A percentile compares a stretch with the other conserved stretches of the same genome.
phyloP scores from a whole-genome alignment of 371 early-diverging fungal genomes.

The Gilbertella persicaria region DNA sequence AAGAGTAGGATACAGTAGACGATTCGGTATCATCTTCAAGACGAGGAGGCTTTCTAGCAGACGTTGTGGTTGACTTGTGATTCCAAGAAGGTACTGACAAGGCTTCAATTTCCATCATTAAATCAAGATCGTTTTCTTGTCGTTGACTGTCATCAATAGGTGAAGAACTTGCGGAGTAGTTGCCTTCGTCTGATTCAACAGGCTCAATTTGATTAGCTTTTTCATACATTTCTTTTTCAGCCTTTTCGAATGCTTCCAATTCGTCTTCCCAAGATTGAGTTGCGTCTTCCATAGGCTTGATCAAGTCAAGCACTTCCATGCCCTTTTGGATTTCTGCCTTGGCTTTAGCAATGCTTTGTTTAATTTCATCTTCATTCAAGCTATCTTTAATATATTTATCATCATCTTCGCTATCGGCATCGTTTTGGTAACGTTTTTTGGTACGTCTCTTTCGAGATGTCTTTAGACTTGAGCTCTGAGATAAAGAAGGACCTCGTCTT shows the following conservation, averaged over 20 bases:
- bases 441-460: conserved; percentile 3
- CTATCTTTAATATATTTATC: conserved; percentile 31
- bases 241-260: conserved; percentile 39
- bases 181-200: conserved; percentile 39
- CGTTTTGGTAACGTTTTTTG: background rate
- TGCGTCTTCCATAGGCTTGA: conserved; percentile 44
- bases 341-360: conserved; percentile 62
- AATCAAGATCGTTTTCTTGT: conserved; percentile 18
- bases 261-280: conserved; percentile 49
- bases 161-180: conserved; percentile 38
- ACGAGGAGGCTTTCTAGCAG: background rate
- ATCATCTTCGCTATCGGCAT: conserved; percentile 32
- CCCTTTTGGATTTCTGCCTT: conserved; percentile 63
- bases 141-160: conserved; percentile 26
- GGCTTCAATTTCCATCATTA: conserved; percentile 40
- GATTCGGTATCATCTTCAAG: conserved; percentile 12
- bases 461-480: conserved; percentile 21
- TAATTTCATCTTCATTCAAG: conserved; percentile 44
- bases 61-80: conserved; percentile 17
- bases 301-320: conserved; percentile 54
- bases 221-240: conserved; percentile 33
- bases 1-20: conserved; percentile 10
- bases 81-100: conserved; percentile 47
- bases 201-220: conserved; percentile 27
- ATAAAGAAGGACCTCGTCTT: conserved; percentile 13